Evolutionary conservation across 2,329 filamentous ascomycete genomes (phyloP).

Genomic region (Penicillium corylophilum): DNA sequence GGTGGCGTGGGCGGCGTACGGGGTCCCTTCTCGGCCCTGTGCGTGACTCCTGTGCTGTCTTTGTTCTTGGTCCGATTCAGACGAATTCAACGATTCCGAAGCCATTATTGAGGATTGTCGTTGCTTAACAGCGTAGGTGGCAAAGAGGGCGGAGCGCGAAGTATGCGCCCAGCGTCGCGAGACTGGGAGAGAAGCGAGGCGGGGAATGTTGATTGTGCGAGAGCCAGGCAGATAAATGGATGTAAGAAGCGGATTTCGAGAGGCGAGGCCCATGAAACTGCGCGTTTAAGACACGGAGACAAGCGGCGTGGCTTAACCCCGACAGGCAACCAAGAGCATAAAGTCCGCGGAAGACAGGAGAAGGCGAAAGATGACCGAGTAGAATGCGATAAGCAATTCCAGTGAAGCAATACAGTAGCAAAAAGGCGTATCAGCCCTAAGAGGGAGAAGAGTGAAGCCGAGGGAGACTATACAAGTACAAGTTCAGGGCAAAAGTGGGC

Average conservation of each 20-base stretch:
- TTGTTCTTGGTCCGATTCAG: conserved; percentile 29
- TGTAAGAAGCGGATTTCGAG: conserved; percentile 8
- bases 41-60: conserved; percentile 18
- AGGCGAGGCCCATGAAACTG: conserved; percentile 17
- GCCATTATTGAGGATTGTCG: conserved; percentile 35
- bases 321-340: conserved; percentile 15
- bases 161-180: conserved; percentile 1
- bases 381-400: not conserved
- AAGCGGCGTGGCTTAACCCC: conserved; percentile 26
- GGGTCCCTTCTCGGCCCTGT: conserved; percentile 19
- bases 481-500: conserved; percentile 10
- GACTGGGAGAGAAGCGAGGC: not conserved
- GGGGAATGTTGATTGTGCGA: not conserved
- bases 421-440: not conserved
- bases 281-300: conserved; percentile 17
- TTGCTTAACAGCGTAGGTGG: conserved; percentile 12
- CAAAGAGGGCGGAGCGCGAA: conserved; percentile 6
- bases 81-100: conserved; percentile 36
- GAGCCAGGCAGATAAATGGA: conserved; percentile 2
- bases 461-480: not conserved
- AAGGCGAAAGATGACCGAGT: not conserved
- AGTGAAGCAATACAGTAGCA: not conserved
- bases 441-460: not conserved
- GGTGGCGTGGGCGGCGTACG: conserved; percentile 35
- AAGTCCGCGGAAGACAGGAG: not conserved